These are phyloP conservation scores for Stagonosporopsis chrysanthemi DNA, from an alignment of 2,329 filamentous ascomycete species.

Conservation along the genomic window DNA sequence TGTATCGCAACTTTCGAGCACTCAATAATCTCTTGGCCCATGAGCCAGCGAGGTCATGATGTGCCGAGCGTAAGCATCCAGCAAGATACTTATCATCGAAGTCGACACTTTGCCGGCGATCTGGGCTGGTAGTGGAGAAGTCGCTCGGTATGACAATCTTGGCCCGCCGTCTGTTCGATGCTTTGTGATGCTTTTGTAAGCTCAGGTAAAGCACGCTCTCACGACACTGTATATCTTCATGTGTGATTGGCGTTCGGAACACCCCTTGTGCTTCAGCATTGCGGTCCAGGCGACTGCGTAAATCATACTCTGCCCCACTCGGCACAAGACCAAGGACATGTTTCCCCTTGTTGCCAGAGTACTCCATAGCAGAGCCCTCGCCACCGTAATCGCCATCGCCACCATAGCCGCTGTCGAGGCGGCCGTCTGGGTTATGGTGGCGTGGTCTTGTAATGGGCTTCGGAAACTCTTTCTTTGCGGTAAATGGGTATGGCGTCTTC, in stretches of 20 bases:
- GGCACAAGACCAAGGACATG: conserved; percentile 31
- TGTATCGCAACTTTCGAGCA: conserved; percentile 28
- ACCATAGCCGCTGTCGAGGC: conserved; percentile 11
- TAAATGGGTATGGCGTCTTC: conserved; percentile 39
- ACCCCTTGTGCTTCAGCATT: conserved; percentile 34
- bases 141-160: conserved; percentile 18
- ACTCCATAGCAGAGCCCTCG: conserved; percentile 13
- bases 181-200: conserved; percentile 11
- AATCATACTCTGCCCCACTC: conserved; percentile 22
- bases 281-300: conserved; percentile 27
- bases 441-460: conserved; percentile 30
- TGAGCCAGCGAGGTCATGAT: conserved; percentile 31
- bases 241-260: conserved; percentile 5
- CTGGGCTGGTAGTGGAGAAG: conserved; percentile 24
- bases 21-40: conserved; percentile 32
- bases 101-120: conserved; percentile 22
- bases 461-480: conserved; percentile 36
- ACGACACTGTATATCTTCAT: conserved; percentile 6
- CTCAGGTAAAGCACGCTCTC: conserved; percentile 29
- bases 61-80: conserved; percentile 20
- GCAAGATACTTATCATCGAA: conserved; percentile 44
- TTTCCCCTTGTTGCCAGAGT: conserved; percentile 31
- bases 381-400: conserved; percentile 14
- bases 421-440: conserved; percentile 12
- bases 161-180: not conserved